Conservation (phyloP, 2,329 filamentous ascomycete species). For the Paracoccidioides lutzii region DNA sequence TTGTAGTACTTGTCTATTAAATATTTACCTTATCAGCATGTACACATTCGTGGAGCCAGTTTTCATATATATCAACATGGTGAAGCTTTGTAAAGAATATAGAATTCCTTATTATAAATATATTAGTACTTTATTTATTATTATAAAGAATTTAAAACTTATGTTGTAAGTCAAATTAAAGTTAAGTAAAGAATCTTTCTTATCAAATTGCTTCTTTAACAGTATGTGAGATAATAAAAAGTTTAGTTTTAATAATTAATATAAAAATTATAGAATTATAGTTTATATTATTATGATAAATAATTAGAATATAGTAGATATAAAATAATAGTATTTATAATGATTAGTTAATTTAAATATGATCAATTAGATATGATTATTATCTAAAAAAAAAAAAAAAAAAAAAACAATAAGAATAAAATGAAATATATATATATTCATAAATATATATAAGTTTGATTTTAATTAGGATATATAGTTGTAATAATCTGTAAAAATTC, state of each 20-base stretch:
- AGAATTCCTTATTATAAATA: neutral
- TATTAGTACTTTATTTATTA: neutral
- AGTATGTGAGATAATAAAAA: neutral
- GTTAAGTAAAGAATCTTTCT: neutral
- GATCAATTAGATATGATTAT: too few relatives aligned
- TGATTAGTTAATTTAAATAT: too few relatives aligned
- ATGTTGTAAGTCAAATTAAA: neutral
- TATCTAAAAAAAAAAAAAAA: too few relatives aligned
- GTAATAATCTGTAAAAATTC: too few relatives aligned
- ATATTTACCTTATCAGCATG: too few relatives aligned
- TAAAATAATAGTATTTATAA: too few relatives aligned
- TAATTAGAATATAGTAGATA: too few relatives aligned
- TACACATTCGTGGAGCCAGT: neutral
- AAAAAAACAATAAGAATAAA: too few relatives aligned
- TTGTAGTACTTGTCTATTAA: neutral
- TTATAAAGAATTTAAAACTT: neutral
- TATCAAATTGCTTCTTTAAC: neutral
- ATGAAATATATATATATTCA: too few relatives aligned
- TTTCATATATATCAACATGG: neutral
- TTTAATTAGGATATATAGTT: too few relatives aligned
- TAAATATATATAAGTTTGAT: too few relatives aligned
- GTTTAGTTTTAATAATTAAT: neutral
- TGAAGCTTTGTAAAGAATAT: neutral
- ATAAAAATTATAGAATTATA: neutral
- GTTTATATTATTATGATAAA: too few relatives aligned